Conservation (phyloP, 805 yeast species). For the Ogataea populi-albae region DNA sequence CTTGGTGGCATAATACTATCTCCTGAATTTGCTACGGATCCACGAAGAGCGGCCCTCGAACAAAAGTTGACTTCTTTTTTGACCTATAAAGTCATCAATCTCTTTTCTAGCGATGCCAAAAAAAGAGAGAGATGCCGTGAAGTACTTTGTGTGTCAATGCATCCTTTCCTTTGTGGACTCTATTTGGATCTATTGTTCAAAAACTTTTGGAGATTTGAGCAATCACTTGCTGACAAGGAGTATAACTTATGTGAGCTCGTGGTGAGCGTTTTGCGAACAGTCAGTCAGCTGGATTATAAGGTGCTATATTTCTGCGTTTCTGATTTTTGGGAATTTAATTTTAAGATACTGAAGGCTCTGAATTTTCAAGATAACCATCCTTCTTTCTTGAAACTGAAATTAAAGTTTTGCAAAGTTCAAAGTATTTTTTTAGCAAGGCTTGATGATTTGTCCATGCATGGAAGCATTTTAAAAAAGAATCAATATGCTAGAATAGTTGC, state of each 20-base stretch:
- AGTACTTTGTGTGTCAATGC: conserved; percentile 47
- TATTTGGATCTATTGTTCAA: conserved; percentile 21
- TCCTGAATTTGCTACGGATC: conserved; percentile 26
- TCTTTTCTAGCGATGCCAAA: conserved; percentile 25
- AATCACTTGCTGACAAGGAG: conserved; percentile 20
- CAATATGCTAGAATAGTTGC: conserved; percentile 33
- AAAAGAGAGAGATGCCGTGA: conserved; percentile 72
- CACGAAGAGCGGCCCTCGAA: conserved; percentile 26
- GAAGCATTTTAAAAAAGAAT: conserved; percentile 30
- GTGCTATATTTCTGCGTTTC: conserved; percentile 27
- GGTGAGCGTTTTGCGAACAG: conserved; percentile 28
- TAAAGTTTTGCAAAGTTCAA: conserved; percentile 32
- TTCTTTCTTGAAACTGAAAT: conserved; percentile 27
- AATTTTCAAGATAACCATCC: conserved; percentile 20
- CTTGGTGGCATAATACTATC: conserved; percentile 60
- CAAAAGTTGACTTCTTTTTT: conserved; percentile 27
- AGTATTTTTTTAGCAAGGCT: conserved; percentile 25
- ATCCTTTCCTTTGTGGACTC: conserved; percentile 41
- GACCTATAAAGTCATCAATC: conserved; percentile 20
- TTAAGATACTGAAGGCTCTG: conserved; percentile 21
- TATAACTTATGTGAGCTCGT: conserved; percentile 29
- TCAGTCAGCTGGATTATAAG: conserved; percentile 25
- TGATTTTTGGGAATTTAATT: conserved; percentile 27
- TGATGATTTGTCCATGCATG: conserved; percentile 30
- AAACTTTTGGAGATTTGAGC: conserved; percentile 24